phyloP scores from a whole-genome alignment of 169 alveolate species.

The Toxoplasma gondii region DNA sequence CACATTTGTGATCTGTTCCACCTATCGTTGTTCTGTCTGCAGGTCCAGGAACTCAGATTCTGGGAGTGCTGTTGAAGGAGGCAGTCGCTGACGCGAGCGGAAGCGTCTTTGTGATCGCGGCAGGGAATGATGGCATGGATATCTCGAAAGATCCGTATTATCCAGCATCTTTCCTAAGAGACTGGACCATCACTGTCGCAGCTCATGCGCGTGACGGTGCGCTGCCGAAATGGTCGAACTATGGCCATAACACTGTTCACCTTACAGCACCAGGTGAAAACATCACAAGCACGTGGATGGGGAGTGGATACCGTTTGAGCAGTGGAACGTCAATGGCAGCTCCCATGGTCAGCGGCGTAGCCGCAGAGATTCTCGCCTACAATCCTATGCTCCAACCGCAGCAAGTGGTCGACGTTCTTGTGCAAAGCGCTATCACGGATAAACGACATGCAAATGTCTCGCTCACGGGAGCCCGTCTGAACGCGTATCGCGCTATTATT shows the following conservation, averaged over 20 bases:
- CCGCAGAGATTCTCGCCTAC: conserved; percentile 47
- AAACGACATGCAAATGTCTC: conserved; percentile 28
- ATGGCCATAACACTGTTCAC: conserved; percentile 74
- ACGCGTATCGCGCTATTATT: conserved; percentile 52
- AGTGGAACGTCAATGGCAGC: conserved; percentile 81
- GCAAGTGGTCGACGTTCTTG: conserved; percentile 59
- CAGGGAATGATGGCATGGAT: conserved; percentile 70
- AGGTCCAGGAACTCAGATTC: conserved; percentile 60
- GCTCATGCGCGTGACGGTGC: conserved; percentile 52
- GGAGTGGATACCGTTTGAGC: conserved; percentile 61
- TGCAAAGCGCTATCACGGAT: conserved; percentile 27
- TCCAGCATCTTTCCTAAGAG: conserved; percentile 59
- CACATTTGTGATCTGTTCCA: too few species aligned
- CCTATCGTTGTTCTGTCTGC: not conserved
- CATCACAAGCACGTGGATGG: conserved; percentile 70
- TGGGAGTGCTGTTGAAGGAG: conserved; percentile 54
- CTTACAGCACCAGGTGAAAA: conserved; percentile 81
- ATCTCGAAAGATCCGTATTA: conserved; percentile 44
- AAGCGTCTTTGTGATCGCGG: conserved; percentile 55
- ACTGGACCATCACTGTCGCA: conserved; percentile 64
- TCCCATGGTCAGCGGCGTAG: conserved; percentile 75
- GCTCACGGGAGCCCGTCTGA: conserved; percentile 45
- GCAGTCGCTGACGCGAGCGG: conserved; percentile 46
- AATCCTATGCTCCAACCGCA: conserved; percentile 58
- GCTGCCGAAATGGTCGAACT: conserved; percentile 67